Conservation (phyloP, 441 rosid species). For the Capsella rubella region DNA sequence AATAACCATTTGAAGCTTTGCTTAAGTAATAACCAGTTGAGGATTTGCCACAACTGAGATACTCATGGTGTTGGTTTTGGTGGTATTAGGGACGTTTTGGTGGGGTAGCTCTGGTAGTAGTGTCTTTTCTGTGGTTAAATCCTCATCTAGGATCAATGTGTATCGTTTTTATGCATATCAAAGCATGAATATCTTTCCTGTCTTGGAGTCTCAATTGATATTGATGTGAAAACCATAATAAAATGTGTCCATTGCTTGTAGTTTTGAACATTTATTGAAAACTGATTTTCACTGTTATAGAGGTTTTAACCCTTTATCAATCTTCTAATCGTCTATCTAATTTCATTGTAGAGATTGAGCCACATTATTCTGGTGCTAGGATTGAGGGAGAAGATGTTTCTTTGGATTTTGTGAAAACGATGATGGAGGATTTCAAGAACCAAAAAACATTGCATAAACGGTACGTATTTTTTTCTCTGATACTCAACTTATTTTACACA, state of each 20-base stretch:
- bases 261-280: slow-evolving; percentile 6
- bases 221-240: slow-evolving; percentile 34
- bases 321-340: slow-evolving; percentile 30
- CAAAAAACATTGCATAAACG: slow-evolving; percentile 89
- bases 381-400: slow-evolving; percentile 88
- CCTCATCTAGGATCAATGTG: slow-evolving; percentile 35
- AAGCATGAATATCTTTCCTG: slow-evolving; percentile 6
- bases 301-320: background rate
- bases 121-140: slow-evolving; percentile 66
- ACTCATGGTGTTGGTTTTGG: slow-evolving; percentile 73
- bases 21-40: too few species aligned
- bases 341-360: slow-evolving; percentile 85
- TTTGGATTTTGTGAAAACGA: slow-evolving; percentile 86
- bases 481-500: slow-evolving; percentile 29
- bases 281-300: background rate
- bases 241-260: slow-evolving; percentile 14
- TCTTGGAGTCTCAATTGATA: slow-evolving; percentile 17
- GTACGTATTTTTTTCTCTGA: slow-evolving; percentile 44
- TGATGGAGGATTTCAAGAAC: slow-evolving; percentile 94
- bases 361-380: slow-evolving; percentile 90
- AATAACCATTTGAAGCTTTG: too few species aligned
- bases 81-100: slow-evolving; percentile 82
- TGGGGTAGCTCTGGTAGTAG: slow-evolving; percentile 84
- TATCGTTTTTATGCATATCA: slow-evolving; percentile 16
- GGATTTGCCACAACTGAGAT: slow-evolving; percentile 71